Percentiles rank a stretch among this genome's conserved stretches.
Conservation (phyloP, 1,284 basidiomycete genomes). For the Lentinus polychrous region DNA sequence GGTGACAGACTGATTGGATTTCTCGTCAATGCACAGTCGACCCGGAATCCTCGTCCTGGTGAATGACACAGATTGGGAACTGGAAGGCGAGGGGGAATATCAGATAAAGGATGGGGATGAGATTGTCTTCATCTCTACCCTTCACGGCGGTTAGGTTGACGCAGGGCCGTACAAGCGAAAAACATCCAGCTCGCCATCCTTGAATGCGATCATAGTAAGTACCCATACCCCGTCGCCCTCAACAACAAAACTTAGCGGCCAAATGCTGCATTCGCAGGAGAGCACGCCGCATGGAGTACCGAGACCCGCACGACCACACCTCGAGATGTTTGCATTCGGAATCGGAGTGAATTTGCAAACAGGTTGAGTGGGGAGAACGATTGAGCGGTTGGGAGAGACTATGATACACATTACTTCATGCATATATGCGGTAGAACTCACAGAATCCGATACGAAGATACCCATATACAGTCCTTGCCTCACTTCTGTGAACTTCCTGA, state of each 20-base stretch:
- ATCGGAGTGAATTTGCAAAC: too few species aligned
- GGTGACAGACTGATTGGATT: background rate
- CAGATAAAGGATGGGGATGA: constrained; percentile 77
- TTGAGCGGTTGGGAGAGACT: constrained; percentile 1
- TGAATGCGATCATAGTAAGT: too few species aligned
- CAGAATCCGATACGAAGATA: background rate
- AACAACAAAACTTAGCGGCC: background rate
- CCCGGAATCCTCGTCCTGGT: constrained; percentile 94
- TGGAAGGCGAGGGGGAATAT: constrained; percentile 93
- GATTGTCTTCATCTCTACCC: constrained; percentile 92
- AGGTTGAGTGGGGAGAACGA: background rate
- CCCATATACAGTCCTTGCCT: background rate
- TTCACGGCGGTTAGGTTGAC: constrained; percentile 70
- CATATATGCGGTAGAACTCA: background rate
- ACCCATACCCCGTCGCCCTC: too few species aligned
- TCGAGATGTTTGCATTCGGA: too few species aligned
- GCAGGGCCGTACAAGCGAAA: background rate
- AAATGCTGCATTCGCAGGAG: background rate
- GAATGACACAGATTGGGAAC: constrained; percentile 97
- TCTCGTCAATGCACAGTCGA: constrained; percentile 46
- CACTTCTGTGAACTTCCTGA: too few species aligned
- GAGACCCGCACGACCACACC: background rate
- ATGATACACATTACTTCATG: background rate
- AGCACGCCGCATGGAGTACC: background rate
- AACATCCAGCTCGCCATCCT: too few species aligned